Base-by-base conservation (phyloP, 75 land plant genomes). In the Pinus albicaulis region DNA sequence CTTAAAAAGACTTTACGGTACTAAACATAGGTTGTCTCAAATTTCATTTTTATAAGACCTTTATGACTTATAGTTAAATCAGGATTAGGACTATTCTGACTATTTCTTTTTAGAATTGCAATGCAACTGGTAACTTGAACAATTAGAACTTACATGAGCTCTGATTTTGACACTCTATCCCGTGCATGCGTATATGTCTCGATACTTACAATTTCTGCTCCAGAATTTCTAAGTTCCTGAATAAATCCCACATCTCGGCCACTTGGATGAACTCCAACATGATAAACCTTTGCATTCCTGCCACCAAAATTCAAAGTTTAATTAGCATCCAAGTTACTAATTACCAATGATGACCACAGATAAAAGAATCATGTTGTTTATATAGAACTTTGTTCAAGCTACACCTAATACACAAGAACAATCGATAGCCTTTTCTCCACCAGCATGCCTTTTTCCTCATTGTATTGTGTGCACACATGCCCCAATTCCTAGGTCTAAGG, bases 181-280 rank as follows among this genome's bases (percentile, higher is more conserved):
- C 71, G 64, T 22, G 88, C 83, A 84, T 77, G 86, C 4, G 80
- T 84, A 74, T 84, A 86, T 26, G 77, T 77, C 74, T 86, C 88
- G 57, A 86, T 69, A 58, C 88, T 86, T 59, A 86, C 71, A 56
- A 86, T 65, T 59, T 80, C 83, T 70, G 87, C 88, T n/a, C 88
- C 88, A 44, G 83, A 76, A 41, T 55, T 57, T 44, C 80, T 71
- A 44, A 86, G 76, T 61, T 55, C 28, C 19, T 69, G 68, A 70
- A 86, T 77, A 41, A 86, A 86, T 15, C 66, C 84, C 59, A 80
- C 79, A 56, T 84, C 88, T 55, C 76, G 77, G 28, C 84, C 87
- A 61, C 88, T 86, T 26, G 88, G 88, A 55, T 84, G 87, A 56
- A 86, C 88, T 55, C 87, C 77, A 28, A 74, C 82, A 84, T 86